These are phyloP conservation scores for Xerocomus cyaneibrunnescens DNA, from an alignment of 1,284 basidiomycete genomes.

Conservation along the genomic window DNA sequence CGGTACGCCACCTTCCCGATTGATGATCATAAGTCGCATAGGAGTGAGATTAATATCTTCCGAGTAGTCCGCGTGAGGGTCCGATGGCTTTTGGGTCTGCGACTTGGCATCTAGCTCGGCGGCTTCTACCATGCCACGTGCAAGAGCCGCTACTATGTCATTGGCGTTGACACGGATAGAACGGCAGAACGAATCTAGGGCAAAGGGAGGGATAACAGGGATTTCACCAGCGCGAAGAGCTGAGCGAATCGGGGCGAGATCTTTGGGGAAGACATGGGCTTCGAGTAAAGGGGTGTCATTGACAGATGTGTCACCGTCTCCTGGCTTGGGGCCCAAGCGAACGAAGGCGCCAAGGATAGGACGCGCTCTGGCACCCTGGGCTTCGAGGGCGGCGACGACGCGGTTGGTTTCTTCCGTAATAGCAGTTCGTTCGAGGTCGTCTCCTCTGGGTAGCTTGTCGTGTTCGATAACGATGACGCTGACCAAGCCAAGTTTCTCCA, in stretches of 20 bases:
- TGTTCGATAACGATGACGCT: constrained; percentile 94
- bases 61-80: constrained; percentile 36
- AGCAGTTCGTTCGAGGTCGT: constrained; percentile 60
- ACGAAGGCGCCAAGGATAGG: constrained; percentile 88
- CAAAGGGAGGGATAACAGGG: constrained; percentile 94
- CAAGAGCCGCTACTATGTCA: constrained; percentile 86
- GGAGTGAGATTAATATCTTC: constrained; percentile 80
- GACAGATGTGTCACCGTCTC: constrained; percentile 40
- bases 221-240: constrained; percentile 93
- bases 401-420: constrained; percentile 78
- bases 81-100: constrained; percentile 16
- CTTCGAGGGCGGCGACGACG: constrained; percentile 81
- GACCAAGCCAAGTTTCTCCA: constrained; percentile 94
- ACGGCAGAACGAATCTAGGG: constrained; percentile 87
- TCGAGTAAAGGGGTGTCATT: constrained; percentile 54
- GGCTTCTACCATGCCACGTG: constrained; percentile 82
- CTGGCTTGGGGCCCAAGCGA: constrained; percentile 75
- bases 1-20: constrained; percentile 94
- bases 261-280: constrained; percentile 72
- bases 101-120: constrained; percentile 42
- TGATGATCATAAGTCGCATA: constrained; percentile 96
- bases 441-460: constrained; percentile 70
- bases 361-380: constrained; percentile 81
- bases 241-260: constrained; percentile 81
- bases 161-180: constrained; percentile 88